Base-by-base conservation (phyloP, 1,139 yeast genomes). In the Taphrina communis region DNA sequence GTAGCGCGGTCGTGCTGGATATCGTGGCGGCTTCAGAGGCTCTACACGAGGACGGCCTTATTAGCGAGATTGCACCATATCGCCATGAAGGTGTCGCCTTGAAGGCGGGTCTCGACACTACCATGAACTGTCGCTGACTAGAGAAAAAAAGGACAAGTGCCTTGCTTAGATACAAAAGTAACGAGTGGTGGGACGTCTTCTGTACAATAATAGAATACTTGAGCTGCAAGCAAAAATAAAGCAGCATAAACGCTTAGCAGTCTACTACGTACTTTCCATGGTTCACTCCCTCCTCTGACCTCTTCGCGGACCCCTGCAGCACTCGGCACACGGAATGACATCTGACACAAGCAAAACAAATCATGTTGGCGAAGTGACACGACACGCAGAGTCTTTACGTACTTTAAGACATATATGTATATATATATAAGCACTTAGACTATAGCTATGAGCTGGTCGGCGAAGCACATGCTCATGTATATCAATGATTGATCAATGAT, bases 1-100 rank as follows among this genome's bases (percentile, higher is more conserved):
- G 31, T 83, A 83, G 41, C 76, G 85, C 9, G 82, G 82, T 9
- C 75, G 84, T 50, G 83, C 84, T 14, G 78, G 86, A 31, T 84
- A 84, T 71, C 77, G 85, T 63, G 85, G 84, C 7, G 78, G 80
- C 14, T 81, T 76, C 71, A 75, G 84, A 41, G 82, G 83, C 5
- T 74, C 83, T 55, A 80, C 73, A 19, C 71, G 76, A 53, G 78
- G 76, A 6, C 73, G 77, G 4, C 75, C 68, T 48, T 67, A 65
- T 52, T 69, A 69, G 17, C 8, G 48, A n/a, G 31, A 25, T 25
- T 2, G 31, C 31, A 4, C 31, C 31, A 25, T 25, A 25, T 25
- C 31, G 31, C 31, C 31, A 25, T 25, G 31, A 25, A 2, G 31
- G 31, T 25, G 31, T 25, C 31, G 31, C 31, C 31, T 25, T 25